Evolutionary conservation across 495 filamentous ascomycete genomes (phyloP).

Genomic region (Hypoxylon crocopeplum): DNA sequence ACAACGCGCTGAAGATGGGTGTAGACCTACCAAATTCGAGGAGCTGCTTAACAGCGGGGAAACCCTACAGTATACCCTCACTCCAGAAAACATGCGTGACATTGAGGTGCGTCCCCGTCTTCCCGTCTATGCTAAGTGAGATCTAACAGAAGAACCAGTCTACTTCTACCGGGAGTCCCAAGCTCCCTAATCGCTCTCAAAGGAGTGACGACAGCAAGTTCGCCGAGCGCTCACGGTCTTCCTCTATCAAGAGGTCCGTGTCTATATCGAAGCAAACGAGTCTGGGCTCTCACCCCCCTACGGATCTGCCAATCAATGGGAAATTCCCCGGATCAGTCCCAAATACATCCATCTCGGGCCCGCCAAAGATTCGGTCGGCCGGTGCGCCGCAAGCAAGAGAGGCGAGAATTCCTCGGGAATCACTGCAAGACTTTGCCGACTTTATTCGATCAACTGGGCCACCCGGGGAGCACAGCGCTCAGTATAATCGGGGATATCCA

Average conservation of each 20-base stretch:
- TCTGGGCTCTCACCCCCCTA: slow-evolving; percentile 44
- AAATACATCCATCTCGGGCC: slow-evolving; percentile 37
- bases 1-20: slow-evolving; percentile 42
- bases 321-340: slow-evolving; percentile 37
- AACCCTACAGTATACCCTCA: slow-evolving; percentile 93
- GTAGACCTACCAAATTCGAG: slow-evolving; percentile 68
- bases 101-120: slow-evolving; percentile 69
- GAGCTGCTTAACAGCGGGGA: slow-evolving; percentile 87
- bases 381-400: slow-evolving; percentile 65
- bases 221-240: slow-evolving; percentile 49
- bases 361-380: slow-evolving; percentile 44
- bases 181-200: slow-evolving; percentile 41
- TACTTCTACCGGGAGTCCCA: slow-evolving; percentile 45
- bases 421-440: slow-evolving; percentile 79
- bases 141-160: slow-evolving; percentile 47
- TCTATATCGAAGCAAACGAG: slow-evolving; percentile 50
- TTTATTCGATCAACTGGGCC: slow-evolving; percentile 88
- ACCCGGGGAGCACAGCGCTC: slow-evolving; percentile 41
- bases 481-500: slow-evolving; percentile 18
- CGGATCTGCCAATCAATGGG: slow-evolving; percentile 42
- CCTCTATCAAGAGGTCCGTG: slow-evolving; percentile 47
- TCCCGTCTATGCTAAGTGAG: background rate
- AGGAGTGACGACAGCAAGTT: slow-evolving; percentile 51
- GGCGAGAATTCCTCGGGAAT: slow-evolving; percentile 67
- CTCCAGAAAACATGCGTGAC: slow-evolving; percentile 85